phyloP scores from a whole-genome alignment of 176 grass and related monocot species.

The Lolium rigidum region DNA sequence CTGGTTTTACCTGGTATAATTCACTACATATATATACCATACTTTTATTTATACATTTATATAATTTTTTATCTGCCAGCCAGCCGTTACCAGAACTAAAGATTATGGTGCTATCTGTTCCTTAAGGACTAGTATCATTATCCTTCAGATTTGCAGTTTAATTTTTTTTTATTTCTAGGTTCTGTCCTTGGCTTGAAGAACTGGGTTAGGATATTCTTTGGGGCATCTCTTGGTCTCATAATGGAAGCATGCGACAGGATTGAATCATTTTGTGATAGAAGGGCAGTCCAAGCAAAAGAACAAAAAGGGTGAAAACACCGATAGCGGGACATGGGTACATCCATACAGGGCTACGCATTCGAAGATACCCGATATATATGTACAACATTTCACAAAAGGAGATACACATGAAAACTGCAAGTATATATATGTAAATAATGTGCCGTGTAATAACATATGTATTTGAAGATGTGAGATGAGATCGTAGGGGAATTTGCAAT shows the following conservation, averaged over 20 bases:
- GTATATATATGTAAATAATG: no score
- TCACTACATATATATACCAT: not conserved
- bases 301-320: no score
- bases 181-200: conserved; percentile 86
- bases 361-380: no score
- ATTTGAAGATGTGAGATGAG: no score
- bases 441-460: no score
- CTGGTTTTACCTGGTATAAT: no score
- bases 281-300: conserved; percentile 43
- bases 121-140: not conserved
- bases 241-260: conserved; percentile 75
- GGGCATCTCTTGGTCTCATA: conserved; percentile 55
- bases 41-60: not conserved
- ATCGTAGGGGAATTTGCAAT: no score
- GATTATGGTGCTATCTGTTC: no score
- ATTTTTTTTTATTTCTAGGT: conserved; percentile 50
- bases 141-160: conserved; percentile 1
- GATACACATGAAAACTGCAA: no score
- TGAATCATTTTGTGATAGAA: conserved; percentile 69
- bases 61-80: not conserved
- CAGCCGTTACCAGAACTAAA: not conserved
- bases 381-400: no score
- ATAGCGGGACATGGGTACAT: no score
- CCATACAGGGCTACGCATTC: no score
- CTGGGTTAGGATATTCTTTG: conserved; percentile 91